Percentiles rank a stretch among this genome's conserved stretches.
Evolutionary conservation across 441 rosid genomes (phyloP).

Genomic region (Raphanus hybrid): DNA sequence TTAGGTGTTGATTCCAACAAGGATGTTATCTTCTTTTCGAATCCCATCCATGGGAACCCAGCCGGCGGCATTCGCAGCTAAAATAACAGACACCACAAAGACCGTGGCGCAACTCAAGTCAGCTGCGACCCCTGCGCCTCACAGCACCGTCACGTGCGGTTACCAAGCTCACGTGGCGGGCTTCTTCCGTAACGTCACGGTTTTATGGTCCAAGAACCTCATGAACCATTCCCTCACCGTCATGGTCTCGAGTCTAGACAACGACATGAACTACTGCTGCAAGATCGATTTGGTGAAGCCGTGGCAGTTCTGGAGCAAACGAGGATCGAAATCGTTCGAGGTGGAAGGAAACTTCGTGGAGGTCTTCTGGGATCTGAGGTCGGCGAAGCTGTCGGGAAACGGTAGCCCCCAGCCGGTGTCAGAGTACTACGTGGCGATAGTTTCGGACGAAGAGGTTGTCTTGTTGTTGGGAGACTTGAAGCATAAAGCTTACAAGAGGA

Average conservation of each 20-base stretch:
- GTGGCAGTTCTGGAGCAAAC: conserved; percentile 94
- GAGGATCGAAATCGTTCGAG: conserved; percentile 70
- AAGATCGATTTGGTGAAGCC: conserved; percentile 80
- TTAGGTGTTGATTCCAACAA: neutral
- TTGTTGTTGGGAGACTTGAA: conserved; percentile 79
- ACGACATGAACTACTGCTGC: conserved; percentile 58
- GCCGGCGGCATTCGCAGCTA: conserved; percentile 34
- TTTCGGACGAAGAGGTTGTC: conserved; percentile 77
- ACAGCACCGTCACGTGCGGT: conserved; percentile 44
- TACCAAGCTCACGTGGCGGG: conserved; percentile 48
- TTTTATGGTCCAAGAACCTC: conserved; percentile 78
- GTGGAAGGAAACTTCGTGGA: conserved; percentile 63
- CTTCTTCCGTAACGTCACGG: conserved; percentile 37
- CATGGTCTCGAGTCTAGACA: conserved; percentile 58
- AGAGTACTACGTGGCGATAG: conserved; percentile 78
- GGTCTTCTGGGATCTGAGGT: conserved; percentile 80
- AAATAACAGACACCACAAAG: conserved; percentile 38
- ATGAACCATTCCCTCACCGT: conserved; percentile 77
- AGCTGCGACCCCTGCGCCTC: conserved; percentile 39
- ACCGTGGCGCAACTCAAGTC: conserved; percentile 40
- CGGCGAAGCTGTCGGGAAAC: conserved; percentile 58
- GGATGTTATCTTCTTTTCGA: conserved; percentile 42
- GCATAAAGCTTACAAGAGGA: conserved; percentile 72
- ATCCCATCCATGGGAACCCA: conserved; percentile 36
- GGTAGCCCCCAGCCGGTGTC: conserved; percentile 87